Conservation (phyloP, 2,329 filamentous ascomycete genomes). For the Fusarium coicis region DNA sequence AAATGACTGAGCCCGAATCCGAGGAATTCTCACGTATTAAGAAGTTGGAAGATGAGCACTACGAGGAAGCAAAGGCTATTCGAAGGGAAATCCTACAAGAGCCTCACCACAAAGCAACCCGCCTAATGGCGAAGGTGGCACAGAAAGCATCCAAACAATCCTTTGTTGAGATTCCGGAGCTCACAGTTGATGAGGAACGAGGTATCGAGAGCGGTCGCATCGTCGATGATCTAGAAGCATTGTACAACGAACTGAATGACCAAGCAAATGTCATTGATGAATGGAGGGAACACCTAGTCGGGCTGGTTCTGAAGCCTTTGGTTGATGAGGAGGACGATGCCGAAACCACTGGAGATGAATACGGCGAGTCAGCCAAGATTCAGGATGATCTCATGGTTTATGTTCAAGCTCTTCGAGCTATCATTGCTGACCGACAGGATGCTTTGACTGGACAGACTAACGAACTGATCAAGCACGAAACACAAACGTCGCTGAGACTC, state of each 20-base stretch:
- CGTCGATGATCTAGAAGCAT: conserved; percentile 71
- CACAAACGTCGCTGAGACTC: conserved; percentile 66
- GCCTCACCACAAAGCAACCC: conserved; percentile 49
- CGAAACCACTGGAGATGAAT: conserved; percentile 89
- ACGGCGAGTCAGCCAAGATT: conserved; percentile 84
- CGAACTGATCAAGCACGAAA: conserved; percentile 78
- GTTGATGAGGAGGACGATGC: conserved; percentile 81
- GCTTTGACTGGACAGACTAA: conserved; percentile 83
- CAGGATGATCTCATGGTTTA: conserved; percentile 93
- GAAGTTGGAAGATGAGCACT: conserved; percentile 75
- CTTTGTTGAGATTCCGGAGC: conserved; percentile 72
- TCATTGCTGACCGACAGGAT: conserved; percentile 81
- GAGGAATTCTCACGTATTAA: conserved; percentile 75
- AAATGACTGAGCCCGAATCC: conserved; percentile 72
- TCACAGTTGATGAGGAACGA: conserved; percentile 60
- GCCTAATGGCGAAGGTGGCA: conserved; percentile 71
- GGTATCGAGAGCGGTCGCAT: conserved; percentile 80
- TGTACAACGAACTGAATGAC: conserved; percentile 74
- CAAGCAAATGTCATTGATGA: conserved; percentile 78
- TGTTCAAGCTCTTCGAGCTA: conserved; percentile 78
- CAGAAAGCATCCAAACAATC: conserved; percentile 62
- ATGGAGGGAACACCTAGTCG: conserved; percentile 79
- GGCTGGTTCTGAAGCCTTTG: conserved; percentile 77
- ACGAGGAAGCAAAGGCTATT: conserved; percentile 81
- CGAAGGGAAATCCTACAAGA: conserved; percentile 81